Evolutionary conservation across 495 filamentous ascomycete species (phyloP), one percentile per base, ranked within the genome.

Genomic region (Penicillium waksmanii): DNA sequence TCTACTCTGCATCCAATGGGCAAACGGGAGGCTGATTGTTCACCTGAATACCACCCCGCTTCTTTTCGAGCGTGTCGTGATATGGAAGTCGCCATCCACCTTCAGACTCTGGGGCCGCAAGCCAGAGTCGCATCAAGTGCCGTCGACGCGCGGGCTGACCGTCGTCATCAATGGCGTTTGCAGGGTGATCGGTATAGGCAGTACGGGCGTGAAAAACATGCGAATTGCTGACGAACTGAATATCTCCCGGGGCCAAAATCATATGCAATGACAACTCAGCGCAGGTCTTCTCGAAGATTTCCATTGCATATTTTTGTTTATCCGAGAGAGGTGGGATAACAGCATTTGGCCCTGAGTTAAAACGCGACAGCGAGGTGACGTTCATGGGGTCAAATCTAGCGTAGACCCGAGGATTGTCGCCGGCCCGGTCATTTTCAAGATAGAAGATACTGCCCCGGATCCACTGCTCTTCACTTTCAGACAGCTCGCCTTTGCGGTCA

Each of bases 81-180:
- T 89, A 92, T 6, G 89, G 89, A 61, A 92, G 70, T 40, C 82
- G 86, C 91, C 90, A 95, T 1, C 91, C 91, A 1, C 89, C 91
- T 67, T 94, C 91, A 15, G 72, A 74, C 71, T 92, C 89, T 0
- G 90, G 91, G 1, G 84, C 86, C 7, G 86, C 83, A 23, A 95
- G 74, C 91, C 91, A 95, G 50, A 93, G 71, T 33, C 91, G 76
- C 82, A 95, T 87, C 40, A 95, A 70, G 73, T 91, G 88, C 52
- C 89, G 77, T n/a, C 86, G 74, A 2, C 85, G 83, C 53, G 77
- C 62, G 42, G 84, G 73, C 6, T 44, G 58, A 0, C 68, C 71
- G 31, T 68, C 48, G 40, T 69, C 71, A 57, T 73, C 68, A 2
- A 71, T 48, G 1, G 67, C 67, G 35, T 60, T 62, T 8, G 82